phyloP scores from a whole-genome alignment of 2,329 filamentous ascomycete genomes.

The Colletotrichum navitas region DNA sequence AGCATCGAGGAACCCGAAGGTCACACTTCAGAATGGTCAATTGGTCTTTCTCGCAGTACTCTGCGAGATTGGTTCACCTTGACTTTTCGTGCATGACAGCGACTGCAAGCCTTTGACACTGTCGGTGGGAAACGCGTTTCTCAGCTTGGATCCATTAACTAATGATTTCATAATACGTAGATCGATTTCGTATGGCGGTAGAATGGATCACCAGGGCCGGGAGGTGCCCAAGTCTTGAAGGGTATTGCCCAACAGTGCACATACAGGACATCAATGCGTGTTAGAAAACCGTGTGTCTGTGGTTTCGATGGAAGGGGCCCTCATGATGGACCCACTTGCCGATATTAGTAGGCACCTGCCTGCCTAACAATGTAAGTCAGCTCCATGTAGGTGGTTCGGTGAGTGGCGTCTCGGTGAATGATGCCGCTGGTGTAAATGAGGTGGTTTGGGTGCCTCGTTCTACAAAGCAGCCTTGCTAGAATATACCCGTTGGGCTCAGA shows the following conservation, averaged over 20 bases:
- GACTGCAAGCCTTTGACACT: constrained; percentile 38
- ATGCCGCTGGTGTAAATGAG: not conserved
- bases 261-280: not conserved
- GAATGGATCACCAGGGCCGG: not conserved
- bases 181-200: not conserved
- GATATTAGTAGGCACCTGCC: constrained; percentile 3
- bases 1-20: constrained; percentile 47
- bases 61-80: constrained; percentile 43
- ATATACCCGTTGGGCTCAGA: not conserved
- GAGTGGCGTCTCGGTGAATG: constrained; percentile 2
- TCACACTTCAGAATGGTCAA: constrained; percentile 42
- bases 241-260: not conserved
- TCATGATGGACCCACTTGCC: constrained; percentile 19
- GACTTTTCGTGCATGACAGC: constrained; percentile 43
- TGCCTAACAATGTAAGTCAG: too few species aligned
- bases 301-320: not conserved
- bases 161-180: too few species aligned
- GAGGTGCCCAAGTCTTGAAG: constrained; percentile 15
- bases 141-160: constrained; percentile 28
- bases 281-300: not conserved
- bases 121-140: constrained; percentile 30
- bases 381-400: not conserved
- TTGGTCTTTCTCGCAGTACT: not conserved
- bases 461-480: not conserved
- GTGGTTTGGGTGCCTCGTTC: not conserved